Base-by-base conservation (phyloP, 1,139 yeast species). In the Nakaseomyces delphensis region DNA sequence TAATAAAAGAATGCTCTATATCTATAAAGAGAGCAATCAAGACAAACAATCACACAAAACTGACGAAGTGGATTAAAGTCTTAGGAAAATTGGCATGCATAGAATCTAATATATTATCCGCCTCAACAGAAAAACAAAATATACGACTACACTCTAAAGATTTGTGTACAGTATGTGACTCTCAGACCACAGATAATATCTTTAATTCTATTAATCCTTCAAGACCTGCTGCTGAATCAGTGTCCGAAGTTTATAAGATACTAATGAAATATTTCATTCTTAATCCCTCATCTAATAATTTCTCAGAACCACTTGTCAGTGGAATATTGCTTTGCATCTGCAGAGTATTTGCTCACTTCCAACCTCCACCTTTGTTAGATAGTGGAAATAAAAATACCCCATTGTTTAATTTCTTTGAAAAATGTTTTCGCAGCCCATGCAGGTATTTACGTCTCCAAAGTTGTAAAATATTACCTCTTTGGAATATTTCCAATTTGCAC, bases 381-480 rank as follows among this genome's bases (percentile, higher is more conserved):
- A 38, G 48, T 42, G 33, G 43, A 57, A 32, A 18, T 8, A 44
- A 49, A 1, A 30, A 46, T 1, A 47, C 45, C 2, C 51, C 52
- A 25, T 43, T 43, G 4, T 57, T 54, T 32, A 43, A 43, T 9
- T 13, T 69, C 53, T 43, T 46, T 57, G 16, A 50, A 48, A 41
- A 43, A 27, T 32, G 62, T 59, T 44, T 60, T 60, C 38, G 49
- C 44, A 13, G 64, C 66, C 55, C 56, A 8, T 69, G 72, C 45
- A 64, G 87, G 48, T 79, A 76, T 44, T 66, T 77, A 0, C 57
- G 87, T 38, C 48, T 79, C 10, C 52, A 76, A 3, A 65, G 75
- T 1, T 65, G 74, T 0, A 53, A 61, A 37, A 27, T 62, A 3
- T 35, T 65, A 7, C 64, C 68, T 3, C 32, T 62, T 2, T 56